Evolutionary conservation across 306 rosid species (phyloP), one percentile per base, ranked within the genome.

Genomic region (Aeschynomene evenia): DNA sequence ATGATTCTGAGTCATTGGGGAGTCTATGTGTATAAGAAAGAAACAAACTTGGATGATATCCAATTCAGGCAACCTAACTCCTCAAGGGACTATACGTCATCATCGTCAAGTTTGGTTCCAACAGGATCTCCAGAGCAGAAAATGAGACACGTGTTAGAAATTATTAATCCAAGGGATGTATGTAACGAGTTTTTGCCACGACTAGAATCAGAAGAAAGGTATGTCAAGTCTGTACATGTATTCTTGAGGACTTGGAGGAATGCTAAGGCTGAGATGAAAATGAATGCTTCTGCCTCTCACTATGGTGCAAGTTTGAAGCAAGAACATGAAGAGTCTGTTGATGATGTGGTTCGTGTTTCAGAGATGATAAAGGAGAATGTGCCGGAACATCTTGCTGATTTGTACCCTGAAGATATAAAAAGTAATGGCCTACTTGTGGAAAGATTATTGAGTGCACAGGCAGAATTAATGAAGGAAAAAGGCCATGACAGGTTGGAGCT

Each of bases 291-390:
- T n/a, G 9, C 54, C 16, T 58, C 59, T 29, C 9, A 9, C 22
- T 71, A 71, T 46, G 58, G 31, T n/a, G 67, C 48, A 45, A 71
- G 75, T 31, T 28, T 31, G 56, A 6, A 6, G 59, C 75, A 70
- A 39, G 75, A 70, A 12, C 66, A 70, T 0, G 67, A 71, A 58
- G 49, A 58, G 1, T 34, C 9, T 58, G 23, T 12, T 2, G 8
- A 26, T 20, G 54, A 72, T 24, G 43, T 36, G 26, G 9, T 18
- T 13, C 14, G 20, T 7, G n/a, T 72, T 36, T n/a, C 37, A 8
- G 50, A 36, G 43, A 50, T 23, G 37, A 3, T 71, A 4, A 58
- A 18, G 62, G 16, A 51, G 34, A 51, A 36, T 16, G 13, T 37
- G 20, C 43, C n/a, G 1, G 23, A 7, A 19, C 45, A 50, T 22